phyloP scores from a whole-genome alignment of 495 filamentous ascomycete genomes.

The Venustampulla echinocandica region DNA sequence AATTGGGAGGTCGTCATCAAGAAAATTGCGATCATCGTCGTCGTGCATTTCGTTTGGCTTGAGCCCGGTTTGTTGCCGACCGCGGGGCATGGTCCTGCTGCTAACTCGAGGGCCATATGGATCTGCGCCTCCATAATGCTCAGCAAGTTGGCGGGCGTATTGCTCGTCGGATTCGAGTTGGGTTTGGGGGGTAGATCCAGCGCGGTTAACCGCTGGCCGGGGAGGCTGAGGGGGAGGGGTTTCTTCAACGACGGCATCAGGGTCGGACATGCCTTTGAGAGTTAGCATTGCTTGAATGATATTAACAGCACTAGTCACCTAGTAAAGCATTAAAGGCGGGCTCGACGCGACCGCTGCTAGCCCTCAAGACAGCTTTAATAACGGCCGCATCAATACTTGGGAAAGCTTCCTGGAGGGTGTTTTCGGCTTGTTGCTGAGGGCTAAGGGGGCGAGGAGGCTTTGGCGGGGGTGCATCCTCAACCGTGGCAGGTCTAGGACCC shows the following conservation, averaged over 20 bases:
- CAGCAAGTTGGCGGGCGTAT: conserved; percentile 88
- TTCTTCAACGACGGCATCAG: conserved; percentile 61
- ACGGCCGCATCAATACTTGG: conserved; percentile 73
- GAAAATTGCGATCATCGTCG: conserved; percentile 75
- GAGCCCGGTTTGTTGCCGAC: conserved; percentile 38
- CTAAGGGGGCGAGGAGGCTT: conserved; percentile 84
- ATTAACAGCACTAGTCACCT: conserved; percentile 38
- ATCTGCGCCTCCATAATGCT: conserved; percentile 66
- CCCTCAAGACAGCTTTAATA: conserved; percentile 77
- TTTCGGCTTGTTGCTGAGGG: conserved; percentile 73
- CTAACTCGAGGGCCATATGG: conserved; percentile 43
- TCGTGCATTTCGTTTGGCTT: conserved; percentile 44
- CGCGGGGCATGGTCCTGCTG: conserved; percentile 33
- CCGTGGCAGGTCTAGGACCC: conserved; percentile 26
- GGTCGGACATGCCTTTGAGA: conserved; percentile 79
- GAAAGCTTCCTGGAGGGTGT: conserved; percentile 89
- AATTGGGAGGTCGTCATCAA: conserved; percentile 92
- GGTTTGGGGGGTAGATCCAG: conserved; percentile 52
- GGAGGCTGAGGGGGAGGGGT: conserved; percentile 61
- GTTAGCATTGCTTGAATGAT: conserved; percentile 17
- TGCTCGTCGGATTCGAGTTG: conserved; percentile 87
- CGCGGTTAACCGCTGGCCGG: conserved; percentile 38
- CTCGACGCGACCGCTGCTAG: conserved; percentile 82
- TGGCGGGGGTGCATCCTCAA: conserved; percentile 52
- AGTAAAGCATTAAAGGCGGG: conserved; percentile 93